These are phyloP conservation scores for Serpula lacrymans DNA, from an alignment of 768 basidiomycete genomes.

Conservation along the genomic window DNA sequence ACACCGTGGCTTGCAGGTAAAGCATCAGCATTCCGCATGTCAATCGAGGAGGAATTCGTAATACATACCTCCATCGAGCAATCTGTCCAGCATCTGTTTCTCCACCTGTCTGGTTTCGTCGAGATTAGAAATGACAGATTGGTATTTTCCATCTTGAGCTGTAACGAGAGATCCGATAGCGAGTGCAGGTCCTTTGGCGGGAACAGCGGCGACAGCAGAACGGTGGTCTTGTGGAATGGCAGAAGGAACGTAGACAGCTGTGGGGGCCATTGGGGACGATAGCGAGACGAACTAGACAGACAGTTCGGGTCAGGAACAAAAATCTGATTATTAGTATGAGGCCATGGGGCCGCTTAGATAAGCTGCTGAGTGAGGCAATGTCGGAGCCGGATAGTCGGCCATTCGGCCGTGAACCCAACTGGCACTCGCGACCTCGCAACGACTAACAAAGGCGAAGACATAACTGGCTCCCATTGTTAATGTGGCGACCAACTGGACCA, in stretches of 20 bases:
- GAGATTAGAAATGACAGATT: constrained; percentile 60
- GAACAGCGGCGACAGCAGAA: constrained; percentile 22
- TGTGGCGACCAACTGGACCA: too few species aligned
- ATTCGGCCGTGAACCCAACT: too few species aligned
- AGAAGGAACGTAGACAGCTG: constrained; percentile 41
- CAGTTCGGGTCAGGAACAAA: constrained; percentile 3
- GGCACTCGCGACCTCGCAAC: too few species aligned
- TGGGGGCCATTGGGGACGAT: constrained; percentile 52
- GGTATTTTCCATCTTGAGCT: constrained; percentile 78
- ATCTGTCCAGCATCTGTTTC: constrained; percentile 76
- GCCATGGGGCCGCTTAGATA: constrained; percentile 15
- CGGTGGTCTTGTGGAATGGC: constrained; percentile 16
- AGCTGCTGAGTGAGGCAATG: too few species aligned
- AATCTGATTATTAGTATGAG: constrained; percentile 20
- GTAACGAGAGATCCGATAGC: constrained; percentile 77
- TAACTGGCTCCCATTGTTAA: too few species aligned
- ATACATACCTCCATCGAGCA: constrained; percentile 72
- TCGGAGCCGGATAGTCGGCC: too few species aligned
- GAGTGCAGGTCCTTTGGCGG: constrained; percentile 49
- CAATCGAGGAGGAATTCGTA: constrained; percentile 6
- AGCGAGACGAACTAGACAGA: neutral
- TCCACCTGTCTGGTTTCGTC: constrained; percentile 58
- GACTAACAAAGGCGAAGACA: too few species aligned
- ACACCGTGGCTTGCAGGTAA: constrained; percentile 48
- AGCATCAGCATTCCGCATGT: neutral